Evolutionary conservation across 305 asterid species (phyloP).

Genomic region (Fraxinus platypoda): DNA sequence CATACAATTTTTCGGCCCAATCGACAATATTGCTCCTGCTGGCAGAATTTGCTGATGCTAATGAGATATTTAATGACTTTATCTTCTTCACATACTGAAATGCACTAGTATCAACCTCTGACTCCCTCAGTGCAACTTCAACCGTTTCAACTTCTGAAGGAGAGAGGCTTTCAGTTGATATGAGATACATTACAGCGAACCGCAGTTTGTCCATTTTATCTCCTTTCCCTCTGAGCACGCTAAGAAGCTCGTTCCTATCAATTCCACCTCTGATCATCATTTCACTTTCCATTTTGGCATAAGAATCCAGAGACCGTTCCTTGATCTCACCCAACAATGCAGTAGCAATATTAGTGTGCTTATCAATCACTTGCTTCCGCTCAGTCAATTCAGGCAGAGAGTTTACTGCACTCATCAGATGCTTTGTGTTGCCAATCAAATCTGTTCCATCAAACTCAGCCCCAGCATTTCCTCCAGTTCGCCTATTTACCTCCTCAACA

Average conservation of each 20-base stretch:
- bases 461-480: constrained; percentile 41
- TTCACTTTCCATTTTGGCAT: constrained; percentile 74
- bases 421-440: constrained; percentile 77
- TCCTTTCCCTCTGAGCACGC: constrained; percentile 76
- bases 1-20: constrained; percentile 85
- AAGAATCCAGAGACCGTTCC: constrained; percentile 76
- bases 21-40: constrained; percentile 81
- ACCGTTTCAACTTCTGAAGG: constrained; percentile 67
- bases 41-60: constrained; percentile 79
- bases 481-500: constrained; percentile 79
- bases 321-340: constrained; percentile 80
- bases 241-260: constrained; percentile 67
- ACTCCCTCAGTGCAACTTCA: constrained; percentile 67
- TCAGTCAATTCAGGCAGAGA: constrained; percentile 91
- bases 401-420: constrained; percentile 85
- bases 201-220: constrained; percentile 67
- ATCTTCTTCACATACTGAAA: constrained; percentile 80
- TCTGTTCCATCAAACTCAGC: constrained; percentile 59
- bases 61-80: constrained; percentile 66
- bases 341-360: constrained; percentile 89
- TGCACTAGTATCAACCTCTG: constrained; percentile 73
- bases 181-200: constrained; percentile 73
- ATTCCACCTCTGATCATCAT: constrained; percentile 81
- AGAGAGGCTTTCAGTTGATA: constrained; percentile 63
- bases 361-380: constrained; percentile 79